phyloP scores from a whole-genome alignment of 768 basidiomycete species.

The Tylopilus rubrobrunneus region DNA sequence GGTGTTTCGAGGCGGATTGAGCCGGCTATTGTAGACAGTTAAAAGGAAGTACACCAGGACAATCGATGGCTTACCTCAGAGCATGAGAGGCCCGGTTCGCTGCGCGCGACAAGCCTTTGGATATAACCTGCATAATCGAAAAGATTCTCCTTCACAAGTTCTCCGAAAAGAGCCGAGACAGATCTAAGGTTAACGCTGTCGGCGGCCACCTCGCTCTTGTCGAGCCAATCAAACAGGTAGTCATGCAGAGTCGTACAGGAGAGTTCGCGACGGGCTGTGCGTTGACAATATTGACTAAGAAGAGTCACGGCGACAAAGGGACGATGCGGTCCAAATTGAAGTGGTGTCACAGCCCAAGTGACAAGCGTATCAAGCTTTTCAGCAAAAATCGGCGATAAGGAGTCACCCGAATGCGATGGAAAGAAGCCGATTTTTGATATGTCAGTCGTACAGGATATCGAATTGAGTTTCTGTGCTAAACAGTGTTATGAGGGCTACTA shows the following conservation, averaged over 20 bases:
- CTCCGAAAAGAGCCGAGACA: constrained; percentile 68
- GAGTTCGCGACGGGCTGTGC: constrained; percentile 60
- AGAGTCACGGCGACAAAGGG: constrained; percentile 72
- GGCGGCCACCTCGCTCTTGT: constrained; percentile 57
- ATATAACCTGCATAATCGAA: constrained; percentile 76
- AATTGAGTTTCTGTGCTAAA: constrained; percentile 62
- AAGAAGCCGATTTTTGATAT: constrained; percentile 59
- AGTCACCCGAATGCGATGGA: constrained; percentile 34
- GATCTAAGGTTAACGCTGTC: constrained; percentile 52
- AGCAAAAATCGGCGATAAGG: constrained; percentile 44
- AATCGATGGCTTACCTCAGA: constrained; percentile 40
- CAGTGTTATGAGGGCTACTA: background rate
- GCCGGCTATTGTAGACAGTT: constrained; percentile 5
- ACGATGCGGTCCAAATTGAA: constrained; percentile 81
- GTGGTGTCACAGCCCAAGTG: constrained; percentile 75
- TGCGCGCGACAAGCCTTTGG: constrained; percentile 76
- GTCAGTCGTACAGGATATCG: constrained; percentile 63
- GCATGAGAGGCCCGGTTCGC: constrained; percentile 57
- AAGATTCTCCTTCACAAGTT: constrained; percentile 62
- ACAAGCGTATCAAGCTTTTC: constrained; percentile 71
- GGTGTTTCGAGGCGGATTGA: constrained; percentile 52
- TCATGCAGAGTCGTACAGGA: constrained; percentile 66
- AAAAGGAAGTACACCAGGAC: background rate
- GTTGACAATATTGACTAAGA: constrained; percentile 58
- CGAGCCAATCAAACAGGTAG: constrained; percentile 78